These are phyloP conservation scores for Apiospora rasikravindrae DNA, from an alignment of 2,329 filamentous ascomycete species.

Conservation along the genomic window DNA sequence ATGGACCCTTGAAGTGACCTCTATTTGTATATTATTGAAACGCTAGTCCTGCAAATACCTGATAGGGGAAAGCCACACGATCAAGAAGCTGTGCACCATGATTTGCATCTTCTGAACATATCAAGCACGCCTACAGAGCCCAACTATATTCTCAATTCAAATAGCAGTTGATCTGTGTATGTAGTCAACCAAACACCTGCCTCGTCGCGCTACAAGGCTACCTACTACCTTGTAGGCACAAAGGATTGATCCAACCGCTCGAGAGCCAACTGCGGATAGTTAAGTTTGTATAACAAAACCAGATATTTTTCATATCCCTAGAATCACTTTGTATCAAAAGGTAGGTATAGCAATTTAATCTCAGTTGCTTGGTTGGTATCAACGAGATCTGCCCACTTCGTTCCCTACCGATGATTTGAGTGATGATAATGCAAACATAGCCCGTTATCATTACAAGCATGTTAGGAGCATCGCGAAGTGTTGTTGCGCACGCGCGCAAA, in stretches of 20 bases:
- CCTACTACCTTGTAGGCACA: no score
- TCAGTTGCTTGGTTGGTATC: not conserved
- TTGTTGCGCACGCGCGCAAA: not conserved
- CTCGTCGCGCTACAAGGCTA: no score
- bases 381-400: not conserved
- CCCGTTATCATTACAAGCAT: not conserved
- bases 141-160: no score
- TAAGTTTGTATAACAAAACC: no score
- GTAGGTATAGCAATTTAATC: not conserved
- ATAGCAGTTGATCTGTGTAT: no score
- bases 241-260: no score
- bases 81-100: no score
- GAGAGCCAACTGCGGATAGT: not conserved
- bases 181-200: no score
- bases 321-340: not conserved
- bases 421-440: not conserved
- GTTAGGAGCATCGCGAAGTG: not conserved
- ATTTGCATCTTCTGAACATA: no score
- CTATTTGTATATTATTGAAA: not conserved
- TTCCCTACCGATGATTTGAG: not conserved
- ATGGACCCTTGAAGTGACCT: not conserved
- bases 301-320: not conserved
- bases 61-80: no score
- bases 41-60: no score
- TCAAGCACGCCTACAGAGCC: no score